Conservation (phyloP, 164 flowering plant species). For the Annona squamosa region DNA sequence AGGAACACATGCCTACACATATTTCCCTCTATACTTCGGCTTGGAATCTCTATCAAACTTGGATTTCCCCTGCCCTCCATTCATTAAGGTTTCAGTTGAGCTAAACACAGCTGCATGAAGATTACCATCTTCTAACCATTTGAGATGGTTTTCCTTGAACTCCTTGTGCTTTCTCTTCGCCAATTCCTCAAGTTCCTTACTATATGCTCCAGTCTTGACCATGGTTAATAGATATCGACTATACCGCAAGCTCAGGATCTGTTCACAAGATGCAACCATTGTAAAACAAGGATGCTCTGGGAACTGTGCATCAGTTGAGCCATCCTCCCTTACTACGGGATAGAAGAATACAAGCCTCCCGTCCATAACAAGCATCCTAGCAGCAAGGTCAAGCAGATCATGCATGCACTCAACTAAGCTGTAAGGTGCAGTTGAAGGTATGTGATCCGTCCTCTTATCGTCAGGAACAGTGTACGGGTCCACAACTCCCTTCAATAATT, state of each 20-base stretch:
- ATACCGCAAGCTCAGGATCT: conserved; percentile 87
- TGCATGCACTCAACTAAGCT: conserved; percentile 88
- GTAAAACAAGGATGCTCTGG: conserved; percentile 83
- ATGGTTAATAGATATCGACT: conserved; percentile 82
- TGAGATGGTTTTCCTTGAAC: conserved; percentile 79
- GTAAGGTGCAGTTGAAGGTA: conserved; percentile 93
- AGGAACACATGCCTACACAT: conserved; percentile 37
- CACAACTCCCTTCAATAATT: conserved; percentile 64
- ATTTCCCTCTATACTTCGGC: conserved; percentile 90
- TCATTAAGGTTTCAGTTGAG: conserved; percentile 27
- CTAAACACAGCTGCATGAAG: conserved; percentile 84
- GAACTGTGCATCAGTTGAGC: conserved; percentile 29
- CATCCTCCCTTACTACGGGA: conserved; percentile 77
- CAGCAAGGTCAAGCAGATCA: conserved; percentile 87
- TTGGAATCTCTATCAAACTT: conserved; percentile 47
- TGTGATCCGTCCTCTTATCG: conserved; percentile 79
- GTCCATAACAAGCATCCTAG: conserved; percentile 74
- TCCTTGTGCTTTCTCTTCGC: conserved; percentile 69
- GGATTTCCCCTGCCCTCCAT: conserved; percentile 21
- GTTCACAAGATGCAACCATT: conserved; percentile 62
- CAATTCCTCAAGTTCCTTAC: conserved; percentile 51
- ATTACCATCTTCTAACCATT: conserved; percentile 95
- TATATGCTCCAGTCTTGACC: conserved; percentile 67
- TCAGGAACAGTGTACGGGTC: conserved; percentile 83
- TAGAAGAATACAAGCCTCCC: conserved; percentile 93